phyloP scores from a whole-genome alignment of 768 basidiomycete species.

The Crassisporium funariophilum region DNA sequence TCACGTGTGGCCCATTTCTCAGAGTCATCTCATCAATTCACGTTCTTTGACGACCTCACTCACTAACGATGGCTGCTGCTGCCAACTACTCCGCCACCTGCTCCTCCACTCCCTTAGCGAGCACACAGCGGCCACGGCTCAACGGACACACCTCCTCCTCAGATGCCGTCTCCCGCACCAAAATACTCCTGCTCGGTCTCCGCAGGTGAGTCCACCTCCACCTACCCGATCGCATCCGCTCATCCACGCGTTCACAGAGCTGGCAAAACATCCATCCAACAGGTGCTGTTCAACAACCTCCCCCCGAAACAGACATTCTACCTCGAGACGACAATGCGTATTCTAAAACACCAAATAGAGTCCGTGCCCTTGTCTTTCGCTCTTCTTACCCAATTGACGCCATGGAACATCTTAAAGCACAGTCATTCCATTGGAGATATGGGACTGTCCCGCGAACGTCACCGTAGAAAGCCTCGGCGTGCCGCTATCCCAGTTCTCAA shows the following conservation, averaged over 20 bases:
- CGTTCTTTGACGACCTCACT: neutral
- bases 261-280: conserved; percentile 89
- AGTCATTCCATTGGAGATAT: conserved; percentile 90
- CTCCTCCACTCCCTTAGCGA: conserved; percentile 25
- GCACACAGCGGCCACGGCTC: conserved; percentile 26
- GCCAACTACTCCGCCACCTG: conserved; percentile 32
- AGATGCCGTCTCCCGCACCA: conserved; percentile 49
- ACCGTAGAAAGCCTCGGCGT: conserved; percentile 78
- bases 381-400: conserved; percentile 9
- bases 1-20: conserved; percentile 14
- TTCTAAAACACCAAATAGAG: conserved; percentile 79
- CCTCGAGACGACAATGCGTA: conserved; percentile 82
- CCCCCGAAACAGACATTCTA: conserved; percentile 86
- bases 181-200: conserved; percentile 72
- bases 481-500: conserved; percentile 77
- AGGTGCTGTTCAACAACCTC: conserved; percentile 88
- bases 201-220: conserved; percentile 49
- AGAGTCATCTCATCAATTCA: neutral
- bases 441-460: conserved; percentile 91
- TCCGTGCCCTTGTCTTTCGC: conserved; percentile 40
- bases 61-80: conserved; percentile 25
- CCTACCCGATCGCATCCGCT: neutral
- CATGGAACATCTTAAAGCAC: conserved; percentile 65
- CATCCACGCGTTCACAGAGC: conserved; percentile 54
- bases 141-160: conserved; percentile 30